These are phyloP conservation scores for Copromyces sp. DNA, from an alignment of 495 filamentous ascomycete species.

Conservation along the genomic window DNA sequence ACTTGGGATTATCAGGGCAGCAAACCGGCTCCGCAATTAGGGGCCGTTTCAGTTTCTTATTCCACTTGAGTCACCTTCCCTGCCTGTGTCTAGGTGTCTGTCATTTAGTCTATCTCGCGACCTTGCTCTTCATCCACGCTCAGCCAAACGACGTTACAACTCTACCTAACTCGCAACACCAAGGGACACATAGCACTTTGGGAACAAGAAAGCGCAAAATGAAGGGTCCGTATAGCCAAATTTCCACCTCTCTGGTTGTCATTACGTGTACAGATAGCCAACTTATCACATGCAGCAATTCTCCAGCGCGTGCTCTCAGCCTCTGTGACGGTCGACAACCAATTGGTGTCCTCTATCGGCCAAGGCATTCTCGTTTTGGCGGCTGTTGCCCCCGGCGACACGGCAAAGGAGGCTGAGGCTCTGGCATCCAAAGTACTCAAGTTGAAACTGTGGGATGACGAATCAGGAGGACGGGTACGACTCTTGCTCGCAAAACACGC, in stretches of 20 bases:
- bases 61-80: background rate
- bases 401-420: constrained; percentile 72
- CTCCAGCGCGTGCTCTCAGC: constrained; percentile 92
- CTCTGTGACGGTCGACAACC: constrained; percentile 92
- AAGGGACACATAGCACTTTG: background rate
- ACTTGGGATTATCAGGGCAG: background rate
- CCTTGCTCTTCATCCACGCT: background rate
- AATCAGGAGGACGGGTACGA: constrained; percentile 50
- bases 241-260: constrained; percentile 1
- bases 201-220: constrained; percentile 6
- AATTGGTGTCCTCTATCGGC: constrained; percentile 81
- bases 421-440: constrained; percentile 82
- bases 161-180: background rate
- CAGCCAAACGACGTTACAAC: background rate
- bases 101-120: background rate
- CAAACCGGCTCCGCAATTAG: background rate
- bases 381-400: constrained; percentile 83
- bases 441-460: constrained; percentile 80
- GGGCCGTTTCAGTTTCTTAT: background rate
- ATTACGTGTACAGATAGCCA: background rate
- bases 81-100: background rate
- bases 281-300: constrained; percentile 51
- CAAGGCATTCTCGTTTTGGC: constrained; percentile 86
- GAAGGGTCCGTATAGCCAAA: constrained; percentile 16
- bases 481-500: background rate